A percentile compares a stretch with the other conserved stretches of the same genome.
phyloP scores from a whole-genome alignment of 345 rosid genomes.

The Firmiana major region DNA sequence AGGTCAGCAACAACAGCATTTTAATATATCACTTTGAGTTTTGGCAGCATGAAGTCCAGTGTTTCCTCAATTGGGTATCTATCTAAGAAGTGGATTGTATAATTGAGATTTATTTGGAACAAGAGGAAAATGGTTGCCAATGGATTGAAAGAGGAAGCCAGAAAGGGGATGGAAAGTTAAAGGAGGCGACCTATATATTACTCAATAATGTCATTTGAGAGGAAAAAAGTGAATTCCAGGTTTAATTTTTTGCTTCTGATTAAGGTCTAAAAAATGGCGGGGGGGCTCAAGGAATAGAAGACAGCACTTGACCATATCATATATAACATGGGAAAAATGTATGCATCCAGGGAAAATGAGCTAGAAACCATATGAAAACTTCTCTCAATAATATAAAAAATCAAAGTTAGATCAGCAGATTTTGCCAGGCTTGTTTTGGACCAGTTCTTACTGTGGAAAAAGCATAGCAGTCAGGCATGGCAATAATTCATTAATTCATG shows the following conservation, averaged over 20 bases:
- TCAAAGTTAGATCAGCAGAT: background rate
- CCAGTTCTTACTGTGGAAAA: background rate
- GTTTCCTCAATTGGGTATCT: background rate
- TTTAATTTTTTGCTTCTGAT: background rate
- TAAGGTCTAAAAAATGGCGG: background rate
- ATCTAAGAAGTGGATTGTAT: background rate
- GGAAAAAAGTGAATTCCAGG: background rate
- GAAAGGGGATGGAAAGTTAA: background rate
- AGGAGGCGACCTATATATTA: background rate
- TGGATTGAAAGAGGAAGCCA: no score
- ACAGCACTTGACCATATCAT: background rate
- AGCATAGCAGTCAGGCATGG: background rate
- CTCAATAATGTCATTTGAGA: background rate
- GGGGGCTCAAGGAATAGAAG: background rate
- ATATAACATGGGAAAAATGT: background rate
- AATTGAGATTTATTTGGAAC: background rate
- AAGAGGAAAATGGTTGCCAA: no score
- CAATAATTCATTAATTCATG: background rate
- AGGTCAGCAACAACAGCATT: conserved; percentile 89
- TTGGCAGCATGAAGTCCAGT: background rate
- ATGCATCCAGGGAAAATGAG: background rate
- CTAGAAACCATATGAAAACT: background rate
- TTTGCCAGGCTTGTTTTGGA: background rate
- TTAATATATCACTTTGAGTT: background rate
- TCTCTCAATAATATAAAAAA: background rate